Base-by-base conservation (phyloP, 495 filamentous ascomycete species). In the Penicillium pancosmium region DNA sequence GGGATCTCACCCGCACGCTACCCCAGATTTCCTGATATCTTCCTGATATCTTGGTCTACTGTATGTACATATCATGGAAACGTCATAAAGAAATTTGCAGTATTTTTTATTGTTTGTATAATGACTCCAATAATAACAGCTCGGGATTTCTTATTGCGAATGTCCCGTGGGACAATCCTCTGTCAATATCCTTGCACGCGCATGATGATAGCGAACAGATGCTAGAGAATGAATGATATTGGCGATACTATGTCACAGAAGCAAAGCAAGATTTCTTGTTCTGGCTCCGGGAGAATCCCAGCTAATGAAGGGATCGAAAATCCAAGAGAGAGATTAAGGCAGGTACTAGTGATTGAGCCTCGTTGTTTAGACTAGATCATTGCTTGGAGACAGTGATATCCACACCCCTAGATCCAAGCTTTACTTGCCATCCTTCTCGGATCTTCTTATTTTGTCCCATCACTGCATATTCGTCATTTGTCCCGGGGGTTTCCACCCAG, bases 401-500 rank as follows among this genome's bases (percentile, higher is more conserved):
- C n/a, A 25, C 41, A n/a, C 44, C 56, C 27, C 38, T 52, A 46
- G 38, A 52, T 15, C 12, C 56, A 10, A 63, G n/a, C 5, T 63
- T 35, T 21, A 63, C 34, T 25, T 23, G 6, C 61, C 56, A 63
- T 19, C 61, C 61, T 47, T 43, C 57, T 50, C 61, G 50, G 23
- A 13, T 23, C 23, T 21, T 55, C 6, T 52, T 8, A 16, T 27
- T 27, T 21, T 52, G 16, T 38, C 34, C 52, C n/a, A n/a, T 18
- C 25, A 56, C 58, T 19, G 23, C 44, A 35, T 50, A 60, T 3
- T 16, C 16, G 31, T 60, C 40, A 21, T 19, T 18, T 5, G 61
- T 63, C 2, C 47, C 61, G 15, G 52, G 56, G 13, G 23, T 63
- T 38, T 63, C 56, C 3, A 63, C 52, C 61, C 61, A 60, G 27